Base-by-base conservation (phyloP, 2,329 filamentous ascomycete species). In the Arthrobotrys sinensis region DNA sequence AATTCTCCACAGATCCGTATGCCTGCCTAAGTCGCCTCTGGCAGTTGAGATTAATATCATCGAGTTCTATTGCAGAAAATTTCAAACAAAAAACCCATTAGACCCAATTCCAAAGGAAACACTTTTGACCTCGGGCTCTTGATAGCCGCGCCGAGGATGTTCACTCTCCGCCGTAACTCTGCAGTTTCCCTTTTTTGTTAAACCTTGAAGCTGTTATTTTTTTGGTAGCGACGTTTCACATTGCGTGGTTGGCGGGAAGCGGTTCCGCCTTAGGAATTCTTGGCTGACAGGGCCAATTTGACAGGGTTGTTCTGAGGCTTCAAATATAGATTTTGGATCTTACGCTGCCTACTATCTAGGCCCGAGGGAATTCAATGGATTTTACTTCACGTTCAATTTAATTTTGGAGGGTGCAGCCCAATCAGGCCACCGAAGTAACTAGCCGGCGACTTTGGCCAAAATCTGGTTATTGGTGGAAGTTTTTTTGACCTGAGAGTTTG, bases 201-300 rank as follows among this genome's bases (percentile, higher is more conserved):
- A 60, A 28, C 34, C 55, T 60, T 60, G 55, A 43, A 28, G 55
- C 8, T n/a, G 55, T 4, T n/a, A 21, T 34, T 64, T 48, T 57
- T 57, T 71, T 46, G 68, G 68, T 71, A 64, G 45, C 60, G 57
- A 43, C 40, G 63, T 67, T 67, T 73, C 69, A 66, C 34, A 10
- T 60, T 32, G 16, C 43, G 38, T 62, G 34, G 60, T 62, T 32
- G 34, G 19, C 70, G 70, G 70, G 70, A 67, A 62, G 70, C 21
- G 62, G 21, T 75, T 75, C 70, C 70, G 70, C 63, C 70, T 67
- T 67, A 62, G 70, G 32, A 40, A 64, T 65, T 32, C 60, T 72
- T 65, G 69, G 57, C 68, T 36, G n/a, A 19, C 34, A 65, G 55
- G 32, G 28, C 8, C 14, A 7, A 4, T n/a, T n/a, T 57, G n/a